Percentiles rank a stretch among this genome's conserved stretches.
Conservation (phyloP, 2,329 filamentous ascomycete genomes). For the Alternaria arbusti region DNA sequence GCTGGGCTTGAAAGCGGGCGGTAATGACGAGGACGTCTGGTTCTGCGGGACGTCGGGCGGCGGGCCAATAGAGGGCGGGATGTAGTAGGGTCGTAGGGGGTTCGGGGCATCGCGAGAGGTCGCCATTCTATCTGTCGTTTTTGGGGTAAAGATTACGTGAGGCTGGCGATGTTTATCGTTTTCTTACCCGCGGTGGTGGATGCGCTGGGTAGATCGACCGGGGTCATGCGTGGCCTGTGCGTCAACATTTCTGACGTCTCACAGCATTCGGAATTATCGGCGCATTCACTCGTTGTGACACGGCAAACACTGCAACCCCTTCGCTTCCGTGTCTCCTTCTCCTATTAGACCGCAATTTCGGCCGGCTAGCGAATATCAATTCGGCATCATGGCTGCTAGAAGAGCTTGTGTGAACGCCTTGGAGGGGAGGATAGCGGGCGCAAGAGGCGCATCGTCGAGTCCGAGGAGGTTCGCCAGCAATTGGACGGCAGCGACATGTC, state of each 20-base stretch:
- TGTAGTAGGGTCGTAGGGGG: constrained; percentile 74
- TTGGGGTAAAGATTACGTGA: neutral
- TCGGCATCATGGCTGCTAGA: constrained; percentile 19
- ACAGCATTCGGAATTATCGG: constrained; percentile 21
- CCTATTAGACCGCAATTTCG: neutral
- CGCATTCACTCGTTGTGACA: constrained; percentile 4
- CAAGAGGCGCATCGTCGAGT: constrained; percentile 17
- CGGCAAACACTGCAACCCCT: constrained; percentile 1
- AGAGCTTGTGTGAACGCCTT: constrained; percentile 11
- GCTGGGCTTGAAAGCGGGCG: constrained; percentile 42
- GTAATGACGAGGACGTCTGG: constrained; percentile 32
- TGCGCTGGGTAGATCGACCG: constrained; percentile 11
- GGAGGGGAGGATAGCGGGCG: constrained; percentile 7
- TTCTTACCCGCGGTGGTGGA: constrained; percentile 11
- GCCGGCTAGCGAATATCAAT: neutral
- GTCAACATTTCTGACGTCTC: constrained; percentile 21
- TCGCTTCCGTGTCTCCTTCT: constrained; percentile 5
- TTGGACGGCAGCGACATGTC: constrained; percentile 15
- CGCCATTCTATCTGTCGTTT: constrained; percentile 41
- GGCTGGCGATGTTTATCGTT: constrained; percentile 10
- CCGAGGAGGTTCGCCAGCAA: constrained; percentile 24
- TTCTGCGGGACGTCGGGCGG: constrained; percentile 54
- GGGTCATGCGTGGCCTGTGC: constrained; percentile 11
- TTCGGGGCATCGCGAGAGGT: constrained; percentile 60
- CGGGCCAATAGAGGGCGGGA: constrained; percentile 70